Evolutionary conservation across 148 eudicot genomes (phyloP).

Genomic region (Polygonum maritimum): DNA sequence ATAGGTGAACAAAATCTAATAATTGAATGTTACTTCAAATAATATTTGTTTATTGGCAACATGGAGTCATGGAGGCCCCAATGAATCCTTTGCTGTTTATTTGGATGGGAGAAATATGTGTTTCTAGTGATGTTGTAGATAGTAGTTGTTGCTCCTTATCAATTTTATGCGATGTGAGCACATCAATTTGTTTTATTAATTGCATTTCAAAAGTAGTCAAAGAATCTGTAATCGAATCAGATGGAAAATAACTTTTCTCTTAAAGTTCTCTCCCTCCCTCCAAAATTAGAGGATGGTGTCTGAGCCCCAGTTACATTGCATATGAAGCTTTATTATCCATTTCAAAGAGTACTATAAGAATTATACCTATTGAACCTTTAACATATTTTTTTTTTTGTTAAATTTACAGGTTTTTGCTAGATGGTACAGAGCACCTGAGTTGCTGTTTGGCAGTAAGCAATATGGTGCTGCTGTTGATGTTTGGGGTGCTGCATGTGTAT

Average conservation of each 20-base stretch:
- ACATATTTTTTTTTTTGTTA: background rate
- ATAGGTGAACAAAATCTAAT: background rate
- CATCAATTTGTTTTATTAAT: background rate
- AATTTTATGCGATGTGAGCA: background rate
- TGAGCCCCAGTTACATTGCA: background rate
- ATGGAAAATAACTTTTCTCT: background rate
- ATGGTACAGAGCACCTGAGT: conserved; percentile 98
- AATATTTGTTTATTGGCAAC: background rate
- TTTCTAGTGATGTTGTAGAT: background rate
- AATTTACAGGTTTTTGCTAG: conserved; percentile 78
- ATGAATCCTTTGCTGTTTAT: background rate
- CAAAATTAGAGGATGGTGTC: background rate
- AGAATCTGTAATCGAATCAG: background rate
- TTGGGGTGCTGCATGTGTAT: conserved; percentile 99
- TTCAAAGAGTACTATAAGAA: background rate
- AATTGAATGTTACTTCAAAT: background rate
- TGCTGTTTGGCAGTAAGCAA: conserved; percentile 90
- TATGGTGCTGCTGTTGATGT: conserved; percentile 98
- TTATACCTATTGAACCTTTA: background rate
- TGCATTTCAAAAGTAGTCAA: background rate
- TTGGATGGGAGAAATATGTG: background rate
- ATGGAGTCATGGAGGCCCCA: background rate
- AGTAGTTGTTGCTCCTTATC: background rate
- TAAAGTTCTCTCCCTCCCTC: background rate
- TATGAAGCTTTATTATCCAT: background rate